A percentile compares a stretch with the other conserved stretches of the same genome.
These are phyloP conservation scores for Myochromella boudieri DNA, from an alignment of 768 basidiomycete genomes.

Conservation along the genomic window DNA sequence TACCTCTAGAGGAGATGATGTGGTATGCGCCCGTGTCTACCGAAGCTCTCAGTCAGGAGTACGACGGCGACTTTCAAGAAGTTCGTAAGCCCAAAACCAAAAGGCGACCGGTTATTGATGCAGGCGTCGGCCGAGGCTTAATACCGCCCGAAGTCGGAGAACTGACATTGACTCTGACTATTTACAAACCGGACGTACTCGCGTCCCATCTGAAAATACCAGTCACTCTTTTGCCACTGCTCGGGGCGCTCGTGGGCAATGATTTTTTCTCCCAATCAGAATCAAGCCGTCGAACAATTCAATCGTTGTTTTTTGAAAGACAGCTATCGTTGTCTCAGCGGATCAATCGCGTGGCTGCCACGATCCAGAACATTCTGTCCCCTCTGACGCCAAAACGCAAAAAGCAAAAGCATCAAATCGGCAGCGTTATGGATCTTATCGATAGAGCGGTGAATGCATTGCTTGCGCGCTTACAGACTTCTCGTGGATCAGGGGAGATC, in stretches of 20 bases:
- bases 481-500: constrained; percentile 61
- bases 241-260: constrained; percentile 80
- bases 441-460: constrained; percentile 63
- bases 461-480: constrained; percentile 44
- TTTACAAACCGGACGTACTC: constrained; percentile 61
- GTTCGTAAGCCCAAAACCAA: constrained; percentile 54
- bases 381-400: constrained; percentile 44
- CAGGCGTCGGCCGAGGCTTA: constrained; percentile 34
- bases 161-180: constrained; percentile 51
- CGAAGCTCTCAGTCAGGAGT: constrained; percentile 31
- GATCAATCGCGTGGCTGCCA: constrained; percentile 62
- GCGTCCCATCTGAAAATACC: constrained; percentile 70
- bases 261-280: constrained; percentile 65
- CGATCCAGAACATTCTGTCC: constrained; percentile 54
- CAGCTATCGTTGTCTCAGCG: constrained; percentile 57
- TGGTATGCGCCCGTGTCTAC: constrained; percentile 47
- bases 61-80: constrained; percentile 57
- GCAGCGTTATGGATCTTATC: constrained; percentile 77
- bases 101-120: constrained; percentile 34
- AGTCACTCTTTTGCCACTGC: constrained; percentile 68
- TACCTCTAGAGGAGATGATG: constrained; percentile 73
- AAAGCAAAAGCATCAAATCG: constrained; percentile 55
- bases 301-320: constrained; percentile 68
- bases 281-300: constrained; percentile 48
- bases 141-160: constrained; percentile 54